Conservation (phyloP, 2,329 filamentous ascomycete species). For the Pezicula neosporulosa region DNA sequence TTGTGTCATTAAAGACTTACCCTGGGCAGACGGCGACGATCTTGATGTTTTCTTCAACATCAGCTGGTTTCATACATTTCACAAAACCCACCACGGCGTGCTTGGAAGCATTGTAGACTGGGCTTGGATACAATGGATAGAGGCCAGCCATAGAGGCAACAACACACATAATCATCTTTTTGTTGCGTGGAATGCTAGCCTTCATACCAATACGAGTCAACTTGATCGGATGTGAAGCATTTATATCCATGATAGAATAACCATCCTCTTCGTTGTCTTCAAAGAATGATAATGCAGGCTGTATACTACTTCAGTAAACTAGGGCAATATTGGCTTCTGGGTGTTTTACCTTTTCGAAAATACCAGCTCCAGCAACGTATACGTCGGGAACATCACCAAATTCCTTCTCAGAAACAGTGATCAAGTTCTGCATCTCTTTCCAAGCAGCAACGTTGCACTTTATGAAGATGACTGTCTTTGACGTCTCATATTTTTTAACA, state of each 20-base stretch:
- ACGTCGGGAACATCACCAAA: not conserved
- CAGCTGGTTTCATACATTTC: not conserved
- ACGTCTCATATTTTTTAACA: no score
- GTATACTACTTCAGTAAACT: no score
- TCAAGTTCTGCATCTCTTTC: not conserved
- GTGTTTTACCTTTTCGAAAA: not conserved
- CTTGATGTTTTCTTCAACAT: no score
- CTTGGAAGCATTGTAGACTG: not conserved
- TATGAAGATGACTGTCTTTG: no score
- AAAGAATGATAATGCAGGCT: no score
- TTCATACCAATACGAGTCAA: not conserved
- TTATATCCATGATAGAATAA: not conserved
- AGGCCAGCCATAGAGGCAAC: not conserved
- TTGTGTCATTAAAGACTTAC: no score
- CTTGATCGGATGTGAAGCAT: not conserved
- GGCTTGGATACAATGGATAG: not conserved
- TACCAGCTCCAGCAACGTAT: not conserved
- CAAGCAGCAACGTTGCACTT: not conserved
- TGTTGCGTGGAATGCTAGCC: not conserved
- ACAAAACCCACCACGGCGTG: not conserved
- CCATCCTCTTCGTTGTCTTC: no score
- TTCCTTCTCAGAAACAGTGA: not conserved
- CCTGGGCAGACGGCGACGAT: no score
- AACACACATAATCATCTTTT: not conserved
- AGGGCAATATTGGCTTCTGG: no score